These are phyloP conservation scores for Cryptosporidium felis DNA, from an alignment of 169 alveolate genomes.

Conservation along the genomic window DNA sequence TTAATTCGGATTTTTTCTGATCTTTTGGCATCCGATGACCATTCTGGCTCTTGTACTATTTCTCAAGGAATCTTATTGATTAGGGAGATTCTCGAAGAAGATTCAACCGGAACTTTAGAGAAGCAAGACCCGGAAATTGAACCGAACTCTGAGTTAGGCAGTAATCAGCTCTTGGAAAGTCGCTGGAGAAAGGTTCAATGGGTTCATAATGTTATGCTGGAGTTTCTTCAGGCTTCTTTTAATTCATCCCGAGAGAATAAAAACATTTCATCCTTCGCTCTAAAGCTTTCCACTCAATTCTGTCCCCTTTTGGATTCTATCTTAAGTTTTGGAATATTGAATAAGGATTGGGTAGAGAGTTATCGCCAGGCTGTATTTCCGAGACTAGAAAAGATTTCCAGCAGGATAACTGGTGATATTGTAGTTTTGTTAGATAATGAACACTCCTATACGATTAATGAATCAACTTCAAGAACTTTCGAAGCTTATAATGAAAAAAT, in stretches of 20 bases:
- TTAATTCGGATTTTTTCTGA: neutral
- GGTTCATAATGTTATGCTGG: constrained; percentile 41
- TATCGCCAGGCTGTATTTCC: constrained; percentile 44
- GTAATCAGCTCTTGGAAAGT: no score
- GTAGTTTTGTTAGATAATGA: neutral
- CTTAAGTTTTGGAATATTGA: neutral
- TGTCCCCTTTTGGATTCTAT: neutral
- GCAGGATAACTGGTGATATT: neutral
- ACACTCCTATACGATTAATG: no score
- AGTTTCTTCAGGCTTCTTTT: constrained; percentile 3
- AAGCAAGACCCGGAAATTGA: no score
- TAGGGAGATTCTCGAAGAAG: neutral
- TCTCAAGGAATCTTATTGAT: constrained; percentile 13
- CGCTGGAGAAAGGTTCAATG: constrained; percentile 52
- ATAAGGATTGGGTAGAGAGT: constrained; percentile 22
- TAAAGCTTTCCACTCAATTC: constrained; percentile 3
- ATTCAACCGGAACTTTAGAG: no score
- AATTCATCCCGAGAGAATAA: neutral
- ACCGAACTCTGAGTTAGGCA: no score
- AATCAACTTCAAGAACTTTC: no score
- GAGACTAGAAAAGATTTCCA: constrained; percentile 37
- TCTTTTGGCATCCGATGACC: neutral
- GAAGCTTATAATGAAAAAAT: no score
- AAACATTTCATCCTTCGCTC: neutral
- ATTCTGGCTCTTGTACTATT: neutral